Evolutionary conservation across 768 basidiomycete genomes (phyloP), one percentile per base, ranked within the genome.

Genomic region (Macrolepiota dolichaula): DNA sequence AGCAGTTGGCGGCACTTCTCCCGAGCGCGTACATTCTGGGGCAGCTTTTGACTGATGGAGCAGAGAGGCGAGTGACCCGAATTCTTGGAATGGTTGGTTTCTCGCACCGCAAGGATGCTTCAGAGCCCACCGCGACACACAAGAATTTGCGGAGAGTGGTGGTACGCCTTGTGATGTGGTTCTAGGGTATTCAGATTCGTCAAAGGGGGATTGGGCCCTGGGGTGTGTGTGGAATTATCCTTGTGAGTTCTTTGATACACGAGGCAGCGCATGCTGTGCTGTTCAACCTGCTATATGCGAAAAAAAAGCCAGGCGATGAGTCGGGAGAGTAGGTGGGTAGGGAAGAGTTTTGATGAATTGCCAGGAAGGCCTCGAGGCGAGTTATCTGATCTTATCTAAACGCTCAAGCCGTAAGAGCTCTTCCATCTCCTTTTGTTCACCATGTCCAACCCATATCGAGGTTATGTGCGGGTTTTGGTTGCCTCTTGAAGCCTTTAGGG

Each of bases 221-320:
- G 42, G 55, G 55, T 29, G 44, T 15, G 27, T 42, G 25, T n/a
- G 38, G 54, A 25, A 13, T 55, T 27, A 1, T 32, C 29, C 29
- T 42, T 55, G 54, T 42, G 40, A 55, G 38, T 7, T n/a, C n/a
- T n/a, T 42, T 55, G 54, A 55, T 55, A 55, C 54, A 55, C 54
- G 54, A 55, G 54, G 54, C 54, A 55, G 25, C 25, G 27, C 19
- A 29, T 56, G 55, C 38, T 32, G n/a, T 47, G 40, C 17, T 56
- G 25, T 44, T 32, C 29, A 7, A n/a, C n/a, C 29, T 7, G 29
- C 7, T 42, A 17, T 17, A 22, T 29, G 38, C 27, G 44, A 47
- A 32, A 42, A 38, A 38, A 40, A 38, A 38, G 44, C 44, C 54
- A 44, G 38, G 36, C 37, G 40, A 42, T 42, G 36, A 38, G 52